Base-by-base conservation (phyloP, 805 yeast species). In the Metschnikowia matae region DNA sequence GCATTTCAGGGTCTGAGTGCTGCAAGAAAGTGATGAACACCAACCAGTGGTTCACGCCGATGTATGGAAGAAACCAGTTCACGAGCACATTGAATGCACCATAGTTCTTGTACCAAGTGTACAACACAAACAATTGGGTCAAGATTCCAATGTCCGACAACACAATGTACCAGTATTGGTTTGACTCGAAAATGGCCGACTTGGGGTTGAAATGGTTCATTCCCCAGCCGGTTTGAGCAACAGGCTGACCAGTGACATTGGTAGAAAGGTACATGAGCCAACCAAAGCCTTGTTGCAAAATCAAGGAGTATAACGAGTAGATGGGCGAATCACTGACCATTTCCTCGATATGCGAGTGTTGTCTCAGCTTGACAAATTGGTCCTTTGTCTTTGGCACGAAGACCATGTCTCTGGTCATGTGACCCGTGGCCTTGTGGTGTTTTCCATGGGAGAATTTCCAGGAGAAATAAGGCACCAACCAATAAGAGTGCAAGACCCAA, bases 401-500 rank as follows among this genome's bases (percentile, higher is more conserved):
- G 44, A 88, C 96, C 84, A 84, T 88, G 66, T 88, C 96, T 65
- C 89, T 80, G 36, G 84, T 73, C 65, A 88, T 62, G 68, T 89
- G 89, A 56, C 94, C 95, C 39, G 95, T 88, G 51, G 91, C 88
- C 77, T 89, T 88, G 77, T 88, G 96, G 73, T 88, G 96, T 78
- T 85, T 87, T 49, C 88, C 82, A 70, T 88, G 96, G 44, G 88
- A 73, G 68, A 75, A 83, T 63, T 87, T 85, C 96, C 96, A 88
- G 7, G 94, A 85, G 67, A 87, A 87, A 73, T 84, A 88, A 43
- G 96, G 96, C 32, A 89, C 96, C 61, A 87, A 66, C 60, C 87
- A 72, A 63, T 79, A 81, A 17, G 92, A 85, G 72, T 88, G 96
- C 55, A 89, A 71, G 37, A 85, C 66, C 95, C 95, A 88, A 42